Evolutionary conservation across 495 filamentous ascomycete genomes (phyloP).

Genomic region (Usnea hakonensis): DNA sequence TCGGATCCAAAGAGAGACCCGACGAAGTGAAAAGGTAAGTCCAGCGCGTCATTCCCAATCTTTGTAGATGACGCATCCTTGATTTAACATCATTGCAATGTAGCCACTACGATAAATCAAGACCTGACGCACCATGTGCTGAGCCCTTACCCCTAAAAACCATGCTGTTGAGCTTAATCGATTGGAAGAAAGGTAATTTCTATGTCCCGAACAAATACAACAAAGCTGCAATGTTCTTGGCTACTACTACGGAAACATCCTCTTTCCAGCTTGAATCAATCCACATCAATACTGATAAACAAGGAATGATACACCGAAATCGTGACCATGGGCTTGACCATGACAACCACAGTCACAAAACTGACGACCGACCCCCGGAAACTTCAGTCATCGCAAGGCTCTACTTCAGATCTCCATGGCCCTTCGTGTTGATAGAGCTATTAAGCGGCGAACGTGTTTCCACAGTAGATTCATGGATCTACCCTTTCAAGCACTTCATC

Average conservation of each 20-base stretch:
- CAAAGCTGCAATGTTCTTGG: background rate
- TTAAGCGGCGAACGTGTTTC: background rate
- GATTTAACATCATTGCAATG: background rate
- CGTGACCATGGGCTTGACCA: background rate
- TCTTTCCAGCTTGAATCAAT: background rate
- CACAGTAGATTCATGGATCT: background rate
- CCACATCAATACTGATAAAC: background rate
- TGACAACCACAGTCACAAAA: background rate
- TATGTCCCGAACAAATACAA: background rate
- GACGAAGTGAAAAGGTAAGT: background rate
- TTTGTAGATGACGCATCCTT: background rate
- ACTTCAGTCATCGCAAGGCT: background rate
- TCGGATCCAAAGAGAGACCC: background rate
- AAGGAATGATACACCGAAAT: background rate
- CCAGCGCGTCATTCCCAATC: background rate
- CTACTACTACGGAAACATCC: background rate
- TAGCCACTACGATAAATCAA: background rate
- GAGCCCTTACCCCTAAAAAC: background rate
- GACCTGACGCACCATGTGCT: background rate
- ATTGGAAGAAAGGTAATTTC: background rate
- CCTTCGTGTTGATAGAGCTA: background rate
- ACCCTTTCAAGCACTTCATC: slow-evolving; percentile 2
- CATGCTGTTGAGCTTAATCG: background rate
- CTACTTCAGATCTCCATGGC: background rate
- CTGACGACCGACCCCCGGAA: background rate